Evolutionary conservation across 768 basidiomycete genomes (phyloP).

Genomic region (Leccinum longicurvipes): DNA sequence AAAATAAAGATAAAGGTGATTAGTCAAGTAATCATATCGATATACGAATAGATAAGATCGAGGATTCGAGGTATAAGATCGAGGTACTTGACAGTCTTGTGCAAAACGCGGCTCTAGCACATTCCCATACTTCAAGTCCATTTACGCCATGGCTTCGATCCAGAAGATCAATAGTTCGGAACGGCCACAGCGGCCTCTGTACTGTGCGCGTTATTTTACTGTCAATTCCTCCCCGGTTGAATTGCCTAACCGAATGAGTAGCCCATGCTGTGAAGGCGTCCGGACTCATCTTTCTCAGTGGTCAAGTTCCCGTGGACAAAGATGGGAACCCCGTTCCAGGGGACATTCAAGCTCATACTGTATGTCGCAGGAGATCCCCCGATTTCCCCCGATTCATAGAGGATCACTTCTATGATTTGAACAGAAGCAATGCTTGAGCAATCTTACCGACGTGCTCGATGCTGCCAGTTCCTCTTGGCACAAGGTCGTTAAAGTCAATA

Average conservation of each 20-base stretch:
- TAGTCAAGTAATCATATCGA: neutral
- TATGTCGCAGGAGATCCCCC: conserved; percentile 23
- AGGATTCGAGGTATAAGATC: conserved; percentile 1
- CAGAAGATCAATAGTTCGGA: conserved; percentile 55
- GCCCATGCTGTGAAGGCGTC: conserved; percentile 57
- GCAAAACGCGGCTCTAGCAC: neutral
- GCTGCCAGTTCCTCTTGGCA: conserved; percentile 60
- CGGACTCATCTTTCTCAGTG: conserved; percentile 59
- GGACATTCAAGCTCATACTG: conserved; percentile 60
- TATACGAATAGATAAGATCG: conserved; percentile 6
- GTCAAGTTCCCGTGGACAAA: conserved; percentile 52
- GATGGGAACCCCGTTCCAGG: conserved; percentile 49
- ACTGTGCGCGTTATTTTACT: conserved; percentile 5
- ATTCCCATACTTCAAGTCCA: neutral
- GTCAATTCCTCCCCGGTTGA: neutral
- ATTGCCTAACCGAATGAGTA: conserved; percentile 17
- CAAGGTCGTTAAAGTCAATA: conserved; percentile 54
- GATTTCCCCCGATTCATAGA: neutral
- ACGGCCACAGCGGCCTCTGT: conserved; percentile 30
- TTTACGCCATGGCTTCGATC: conserved; percentile 40
- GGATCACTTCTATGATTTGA: neutral
- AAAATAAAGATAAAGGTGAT: neutral
- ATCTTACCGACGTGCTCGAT: conserved; percentile 50
- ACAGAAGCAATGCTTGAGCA: conserved; percentile 55
- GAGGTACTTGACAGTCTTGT: neutral